Conservation (phyloP, 106 monocot genomes). For the Posidonia australis region DNA sequence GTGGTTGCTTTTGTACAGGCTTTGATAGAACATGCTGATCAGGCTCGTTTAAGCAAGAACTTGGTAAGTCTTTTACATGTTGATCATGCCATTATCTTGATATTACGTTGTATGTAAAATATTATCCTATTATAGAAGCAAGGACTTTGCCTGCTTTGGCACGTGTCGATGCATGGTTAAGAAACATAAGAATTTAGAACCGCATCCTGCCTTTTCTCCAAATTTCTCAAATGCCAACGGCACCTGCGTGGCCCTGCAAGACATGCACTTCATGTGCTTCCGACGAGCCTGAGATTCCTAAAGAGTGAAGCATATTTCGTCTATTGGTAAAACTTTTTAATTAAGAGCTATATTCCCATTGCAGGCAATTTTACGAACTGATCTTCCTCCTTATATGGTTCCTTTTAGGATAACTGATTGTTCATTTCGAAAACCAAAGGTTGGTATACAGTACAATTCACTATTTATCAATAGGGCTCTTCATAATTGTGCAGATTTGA, state of each 20-base stretch:
- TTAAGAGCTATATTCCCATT: not conserved
- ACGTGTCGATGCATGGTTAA: no score
- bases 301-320: no score
- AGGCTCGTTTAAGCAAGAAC: conserved; percentile 62
- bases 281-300: no score
- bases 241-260: no score
- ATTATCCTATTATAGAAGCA: no score
- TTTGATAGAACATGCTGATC: conserved; percentile 43
- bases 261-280: no score
- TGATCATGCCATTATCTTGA: no score
- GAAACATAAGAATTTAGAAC: no score
- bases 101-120: not conserved
- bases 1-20: conserved; percentile 31
- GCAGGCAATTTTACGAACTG: conserved; percentile 71
- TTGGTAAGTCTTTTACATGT: conserved; percentile 37
- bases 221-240: no score
- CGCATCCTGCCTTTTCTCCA: no score
- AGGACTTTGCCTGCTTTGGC: no score
- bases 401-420: conserved; percentile 48
- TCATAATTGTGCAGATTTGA: not conserved
- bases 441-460: conserved; percentile 1
- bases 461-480: not conserved
- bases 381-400: conserved; percentile 91
- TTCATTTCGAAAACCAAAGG: conserved; percentile 69
- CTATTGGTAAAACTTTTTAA: no score